Base-by-base conservation (phyloP, 2,329 filamentous ascomycete genomes). In the Ascochyta pisi region DNA sequence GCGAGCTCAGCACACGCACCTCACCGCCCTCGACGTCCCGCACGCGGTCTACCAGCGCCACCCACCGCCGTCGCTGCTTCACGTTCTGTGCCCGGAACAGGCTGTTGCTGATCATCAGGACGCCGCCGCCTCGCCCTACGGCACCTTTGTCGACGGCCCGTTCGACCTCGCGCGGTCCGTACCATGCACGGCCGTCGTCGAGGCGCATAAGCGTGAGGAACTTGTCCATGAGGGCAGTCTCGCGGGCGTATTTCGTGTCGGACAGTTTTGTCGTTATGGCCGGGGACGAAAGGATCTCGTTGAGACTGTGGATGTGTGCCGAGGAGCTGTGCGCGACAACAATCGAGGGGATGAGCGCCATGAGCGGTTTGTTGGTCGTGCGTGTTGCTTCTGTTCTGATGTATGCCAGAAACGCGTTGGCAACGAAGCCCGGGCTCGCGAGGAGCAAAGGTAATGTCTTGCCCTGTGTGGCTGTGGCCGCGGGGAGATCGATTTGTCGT, bases 171-270 rank as follows among this genome's bases (percentile, higher is more conserved):
- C 82, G 84, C 0, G 89, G 86, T 0, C 95, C 95, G 76, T 99
- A 99, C 84, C 93, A 96, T 2, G 93, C 94, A 53, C 90, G 86
- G 3, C 91, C 90, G 63, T 97, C 93, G 60, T 98, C 93, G 57
- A 86, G 86, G 47, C 93, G 87, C 56, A 99, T 80, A 58, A 91
- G 81, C 0, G 87, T 84, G 66, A 90, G 87, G 71, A 98, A 92
- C 40, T 87, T 85, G 67, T 98, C 92, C 86, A 99, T 92, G 57
- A 91, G 82, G 34, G 83, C 84, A 1, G 92, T 92, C 76, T 97
- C 93, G 57, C 87, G 86, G 3, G 91, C 88, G 72, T 95, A 97
- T 69, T 94, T 95, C 62, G 92, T 95, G 72, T 97, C 88, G 58
- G 89, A 88, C 68, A 98, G 86, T 62, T 89, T 89, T 1, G 84